Percentiles rank a stretch among this genome's conserved stretches.
Conservation (phyloP, 139 green algal genomes). For the Chlamydomonas asymmetrica region DNA sequence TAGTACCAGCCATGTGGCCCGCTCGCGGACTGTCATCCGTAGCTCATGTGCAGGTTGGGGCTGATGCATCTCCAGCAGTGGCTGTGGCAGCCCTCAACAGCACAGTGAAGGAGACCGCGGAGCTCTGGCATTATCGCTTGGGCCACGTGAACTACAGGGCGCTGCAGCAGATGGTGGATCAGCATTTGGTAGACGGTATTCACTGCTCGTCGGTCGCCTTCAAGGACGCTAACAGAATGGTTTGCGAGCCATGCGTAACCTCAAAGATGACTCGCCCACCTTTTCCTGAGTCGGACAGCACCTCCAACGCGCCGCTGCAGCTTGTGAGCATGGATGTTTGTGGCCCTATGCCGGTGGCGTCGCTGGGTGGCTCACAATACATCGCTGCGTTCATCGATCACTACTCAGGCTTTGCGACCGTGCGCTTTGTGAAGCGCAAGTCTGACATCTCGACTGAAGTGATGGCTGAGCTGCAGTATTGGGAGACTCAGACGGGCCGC, state of each 20-base stretch:
- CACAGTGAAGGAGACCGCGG: neutral
- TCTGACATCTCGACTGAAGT: neutral
- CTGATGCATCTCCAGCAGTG: too few species aligned
- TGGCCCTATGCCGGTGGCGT: neutral
- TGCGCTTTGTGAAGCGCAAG: neutral
- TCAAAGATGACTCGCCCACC: neutral
- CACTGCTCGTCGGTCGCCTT: neutral
- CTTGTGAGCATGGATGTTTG: constrained; percentile 8
- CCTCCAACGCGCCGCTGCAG: neutral
- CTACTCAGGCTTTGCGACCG: neutral
- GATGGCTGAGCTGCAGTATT: neutral
- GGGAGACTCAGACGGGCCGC: neutral
- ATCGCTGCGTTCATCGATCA: constrained; percentile 19
- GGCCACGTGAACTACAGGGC: neutral
- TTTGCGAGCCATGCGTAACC: neutral
- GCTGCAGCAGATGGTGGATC: neutral
- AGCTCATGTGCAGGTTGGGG: too few species aligned
- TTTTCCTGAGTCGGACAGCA: neutral
- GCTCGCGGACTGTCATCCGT: too few species aligned
- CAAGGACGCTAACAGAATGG: neutral
- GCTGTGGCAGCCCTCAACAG: too few species aligned
- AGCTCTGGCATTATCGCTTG: neutral
- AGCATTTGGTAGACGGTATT: neutral
- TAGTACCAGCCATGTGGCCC: too few species aligned
- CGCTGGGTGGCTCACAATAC: constrained; percentile 6